Conservation (phyloP, 306 rosid genomes). For the Cicer chorassanicum region DNA sequence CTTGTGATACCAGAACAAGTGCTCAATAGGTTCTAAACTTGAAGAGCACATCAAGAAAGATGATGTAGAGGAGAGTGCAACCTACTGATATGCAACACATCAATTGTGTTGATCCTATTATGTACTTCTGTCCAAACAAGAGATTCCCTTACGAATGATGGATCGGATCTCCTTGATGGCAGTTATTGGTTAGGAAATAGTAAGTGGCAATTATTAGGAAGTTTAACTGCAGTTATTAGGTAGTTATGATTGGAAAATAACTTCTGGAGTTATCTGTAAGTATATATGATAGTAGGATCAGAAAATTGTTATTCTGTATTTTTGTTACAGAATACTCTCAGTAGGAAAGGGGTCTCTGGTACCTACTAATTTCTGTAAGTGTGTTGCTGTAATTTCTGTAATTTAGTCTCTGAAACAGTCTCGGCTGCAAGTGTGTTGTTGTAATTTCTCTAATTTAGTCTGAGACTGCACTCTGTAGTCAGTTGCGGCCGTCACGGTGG, state of each 20-base stretch:
- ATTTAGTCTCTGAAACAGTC: background rate
- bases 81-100: conserved; percentile 3
- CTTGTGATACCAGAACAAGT: background rate
- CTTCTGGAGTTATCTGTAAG: background rate
- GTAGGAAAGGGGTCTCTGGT: background rate
- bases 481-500: no score
- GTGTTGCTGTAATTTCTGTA: background rate
- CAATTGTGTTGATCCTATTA: conserved; percentile 8
- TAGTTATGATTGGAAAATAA: background rate
- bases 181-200: no score
- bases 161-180: no score
- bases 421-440: background rate
- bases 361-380: background rate
- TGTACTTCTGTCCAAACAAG: conserved; percentile 6
- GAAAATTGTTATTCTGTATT: background rate
- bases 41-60: conserved; percentile 16
- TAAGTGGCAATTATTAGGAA: background rate
- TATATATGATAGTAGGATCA: background rate
- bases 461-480: no score
- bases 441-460: background rate
- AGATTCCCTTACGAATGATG: background rate
- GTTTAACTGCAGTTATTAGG: background rate
- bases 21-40: conserved; percentile 16
- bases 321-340: background rate
- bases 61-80: conserved; percentile 4